phyloP scores from a whole-genome alignment of 2,329 filamentous ascomycete genomes.

The Xylariomycetidae sp. region DNA sequence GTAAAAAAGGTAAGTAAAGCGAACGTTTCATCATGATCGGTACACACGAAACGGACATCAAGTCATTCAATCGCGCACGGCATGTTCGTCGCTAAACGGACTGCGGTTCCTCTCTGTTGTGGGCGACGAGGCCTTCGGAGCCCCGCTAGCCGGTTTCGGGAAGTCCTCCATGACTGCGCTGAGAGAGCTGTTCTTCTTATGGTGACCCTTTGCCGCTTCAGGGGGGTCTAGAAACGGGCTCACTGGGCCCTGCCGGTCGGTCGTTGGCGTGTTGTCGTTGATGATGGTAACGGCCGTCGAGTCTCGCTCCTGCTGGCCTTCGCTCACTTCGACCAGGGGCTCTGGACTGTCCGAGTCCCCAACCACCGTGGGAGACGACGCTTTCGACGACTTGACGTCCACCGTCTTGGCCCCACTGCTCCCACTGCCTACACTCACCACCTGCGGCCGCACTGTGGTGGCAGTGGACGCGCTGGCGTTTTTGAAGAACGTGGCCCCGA shows the following conservation, averaged over 20 bases:
- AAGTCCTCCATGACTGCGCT: constrained; percentile 51
- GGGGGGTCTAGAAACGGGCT: constrained; percentile 57
- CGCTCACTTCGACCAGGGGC: constrained; percentile 11
- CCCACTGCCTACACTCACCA: constrained; percentile 51
- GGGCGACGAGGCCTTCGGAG: no score
- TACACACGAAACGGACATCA: constrained; percentile 5
- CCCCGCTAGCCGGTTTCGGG: constrained; percentile 11
- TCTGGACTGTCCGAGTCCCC: constrained; percentile 17
- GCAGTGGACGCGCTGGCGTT: constrained; percentile 54
- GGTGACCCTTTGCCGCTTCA: constrained; percentile 15
- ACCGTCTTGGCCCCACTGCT: constrained; percentile 35
- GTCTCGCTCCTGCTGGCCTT: constrained; percentile 21
- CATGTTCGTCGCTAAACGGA: constrained; percentile 28
- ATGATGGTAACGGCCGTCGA: constrained; percentile 43
- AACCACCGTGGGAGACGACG: constrained; percentile 16
- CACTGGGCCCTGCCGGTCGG: constrained; percentile 51
- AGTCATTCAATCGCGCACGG: constrained; percentile 20
- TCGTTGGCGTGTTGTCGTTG: constrained; percentile 41
- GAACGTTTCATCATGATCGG: constrained; percentile 13
- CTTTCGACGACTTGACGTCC: constrained; percentile 21
- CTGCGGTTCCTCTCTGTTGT: constrained; percentile 17
- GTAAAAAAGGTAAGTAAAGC: no score
- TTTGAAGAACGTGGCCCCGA: constrained; percentile 63
- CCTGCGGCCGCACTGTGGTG: constrained; percentile 50
- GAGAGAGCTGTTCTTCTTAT: constrained; percentile 40